These are phyloP conservation scores for Prunus dulcis DNA, from an alignment of 306 rosid genomes.

Conservation along the genomic window DNA sequence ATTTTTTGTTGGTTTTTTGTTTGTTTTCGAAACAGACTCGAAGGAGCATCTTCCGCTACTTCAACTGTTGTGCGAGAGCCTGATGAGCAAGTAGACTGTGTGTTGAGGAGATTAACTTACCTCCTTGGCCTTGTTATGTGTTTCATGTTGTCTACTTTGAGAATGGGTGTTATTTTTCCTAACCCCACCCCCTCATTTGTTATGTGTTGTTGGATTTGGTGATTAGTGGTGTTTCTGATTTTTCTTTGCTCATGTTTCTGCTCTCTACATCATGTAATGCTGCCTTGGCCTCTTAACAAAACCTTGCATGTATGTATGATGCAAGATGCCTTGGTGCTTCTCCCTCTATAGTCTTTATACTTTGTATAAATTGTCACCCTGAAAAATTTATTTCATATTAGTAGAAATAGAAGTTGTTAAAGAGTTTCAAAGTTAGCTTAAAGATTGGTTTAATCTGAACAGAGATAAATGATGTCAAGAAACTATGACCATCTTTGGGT, in stretches of 20 bases:
- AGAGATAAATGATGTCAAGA: too few species aligned
- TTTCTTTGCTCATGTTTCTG: not conserved
- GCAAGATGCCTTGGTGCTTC: not conserved
- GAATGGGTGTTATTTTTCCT: not conserved
- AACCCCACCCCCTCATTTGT: not conserved
- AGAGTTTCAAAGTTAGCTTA: too few species aligned
- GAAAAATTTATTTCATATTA: too few species aligned
- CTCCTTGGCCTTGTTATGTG: not conserved
- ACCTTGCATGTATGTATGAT: not conserved
- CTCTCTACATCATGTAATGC: not conserved
- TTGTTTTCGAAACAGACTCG: slow-evolving; percentile 42
- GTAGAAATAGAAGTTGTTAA: too few species aligned
- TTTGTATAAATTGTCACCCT: too few species aligned
- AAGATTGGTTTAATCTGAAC: too few species aligned
- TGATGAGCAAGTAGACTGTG: slow-evolving; percentile 23
- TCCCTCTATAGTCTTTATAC: not conserved
- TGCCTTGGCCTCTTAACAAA: not conserved
- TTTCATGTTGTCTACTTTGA: not conserved
- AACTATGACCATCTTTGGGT: too few species aligned
- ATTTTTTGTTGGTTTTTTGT: too few species aligned
- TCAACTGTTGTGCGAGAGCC: slow-evolving; percentile 87
- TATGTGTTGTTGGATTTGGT: slow-evolving; percentile 8
- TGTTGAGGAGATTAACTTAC: not conserved
- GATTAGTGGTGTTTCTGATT: slow-evolving; percentile 4
- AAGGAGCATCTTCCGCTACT: slow-evolving; percentile 79